These are phyloP conservation scores for Brassica carinata DNA, from an alignment of 345 rosid species.

Conservation along the genomic window DNA sequence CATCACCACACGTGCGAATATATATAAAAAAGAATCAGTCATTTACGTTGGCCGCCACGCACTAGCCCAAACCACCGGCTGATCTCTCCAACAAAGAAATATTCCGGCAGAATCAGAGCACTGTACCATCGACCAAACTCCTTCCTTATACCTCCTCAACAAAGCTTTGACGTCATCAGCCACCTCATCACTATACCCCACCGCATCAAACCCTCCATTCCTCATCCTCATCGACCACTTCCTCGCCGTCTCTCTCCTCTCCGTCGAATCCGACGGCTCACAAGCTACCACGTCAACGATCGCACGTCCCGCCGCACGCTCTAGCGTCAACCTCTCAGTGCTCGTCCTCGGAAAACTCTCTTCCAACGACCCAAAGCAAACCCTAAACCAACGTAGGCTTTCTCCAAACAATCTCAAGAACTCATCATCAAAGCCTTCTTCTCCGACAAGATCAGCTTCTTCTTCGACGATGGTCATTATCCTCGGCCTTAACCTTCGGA, in stretches of 20 bases:
- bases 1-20: constrained; percentile 51
- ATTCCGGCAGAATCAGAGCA: constrained; percentile 73
- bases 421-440: constrained; percentile 57
- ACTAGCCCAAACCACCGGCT: constrained; percentile 95
- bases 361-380: constrained; percentile 79
- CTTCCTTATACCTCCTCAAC: constrained; percentile 92
- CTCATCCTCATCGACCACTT: constrained; percentile 75
- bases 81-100: constrained; percentile 92
- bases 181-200: constrained; percentile 76
- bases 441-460: constrained; percentile 74
- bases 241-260: constrained; percentile 74
- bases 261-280: constrained; percentile 59
- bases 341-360: constrained; percentile 80
- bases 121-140: constrained; percentile 80
- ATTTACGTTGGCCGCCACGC: constrained; percentile 77
- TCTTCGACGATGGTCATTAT: constrained; percentile 84
- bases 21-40: not conserved
- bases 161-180: constrained; percentile 87
- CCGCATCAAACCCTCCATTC: constrained; percentile 55
- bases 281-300: constrained; percentile 86
- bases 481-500: constrained; percentile 67
- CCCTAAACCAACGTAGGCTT: constrained; percentile 87
- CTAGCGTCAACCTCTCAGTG: constrained; percentile 84
- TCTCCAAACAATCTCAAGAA: constrained; percentile 74
- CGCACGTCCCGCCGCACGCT: constrained; percentile 74